Conservation (phyloP, 1,284 basidiomycete species). For the Pseudomicrostroma phylloplanum region DNA sequence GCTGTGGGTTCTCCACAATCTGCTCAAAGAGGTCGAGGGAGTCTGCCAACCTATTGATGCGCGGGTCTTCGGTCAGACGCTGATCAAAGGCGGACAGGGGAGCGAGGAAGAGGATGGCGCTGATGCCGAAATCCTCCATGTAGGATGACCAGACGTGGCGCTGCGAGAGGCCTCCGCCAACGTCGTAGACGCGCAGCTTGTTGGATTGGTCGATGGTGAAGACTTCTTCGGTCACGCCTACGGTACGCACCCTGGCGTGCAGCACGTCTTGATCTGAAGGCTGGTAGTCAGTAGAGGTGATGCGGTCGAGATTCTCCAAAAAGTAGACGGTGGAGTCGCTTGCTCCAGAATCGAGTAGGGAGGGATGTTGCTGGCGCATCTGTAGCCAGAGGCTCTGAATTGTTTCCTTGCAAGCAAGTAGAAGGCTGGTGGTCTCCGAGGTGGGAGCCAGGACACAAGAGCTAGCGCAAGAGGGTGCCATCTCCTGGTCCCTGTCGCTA, state of each 20-base stretch:
- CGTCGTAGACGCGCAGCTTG: not conserved
- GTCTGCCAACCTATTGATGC: not conserved
- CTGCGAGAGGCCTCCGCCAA: not conserved
- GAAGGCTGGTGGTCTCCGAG: too few species aligned
- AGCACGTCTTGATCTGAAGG: not conserved
- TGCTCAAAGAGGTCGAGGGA: conserved; percentile 1
- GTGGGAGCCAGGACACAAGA: too few species aligned
- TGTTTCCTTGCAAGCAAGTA: too few species aligned
- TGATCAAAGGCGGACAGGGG: not conserved
- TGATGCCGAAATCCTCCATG: not conserved
- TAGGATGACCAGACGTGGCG: not conserved
- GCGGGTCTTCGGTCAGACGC: not conserved
- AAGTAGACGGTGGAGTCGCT: not conserved
- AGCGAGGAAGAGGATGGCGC: not conserved
- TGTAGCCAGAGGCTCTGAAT: too few species aligned
- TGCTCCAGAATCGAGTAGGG: too few species aligned
- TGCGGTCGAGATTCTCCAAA: conserved; percentile 2
- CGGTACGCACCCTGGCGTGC: not conserved
- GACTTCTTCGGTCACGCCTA: not conserved
- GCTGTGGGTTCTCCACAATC: not conserved
- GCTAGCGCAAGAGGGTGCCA: too few species aligned
- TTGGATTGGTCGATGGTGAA: not conserved
- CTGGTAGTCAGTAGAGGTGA: not conserved
- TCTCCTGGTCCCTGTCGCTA: too few species aligned
- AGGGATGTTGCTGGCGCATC: too few species aligned